A percentile compares a stretch with the other conserved stretches of the same genome.
phyloP scores from a whole-genome alignment of 257 asterid species.

The Lithospermum erythrorhizon region DNA sequence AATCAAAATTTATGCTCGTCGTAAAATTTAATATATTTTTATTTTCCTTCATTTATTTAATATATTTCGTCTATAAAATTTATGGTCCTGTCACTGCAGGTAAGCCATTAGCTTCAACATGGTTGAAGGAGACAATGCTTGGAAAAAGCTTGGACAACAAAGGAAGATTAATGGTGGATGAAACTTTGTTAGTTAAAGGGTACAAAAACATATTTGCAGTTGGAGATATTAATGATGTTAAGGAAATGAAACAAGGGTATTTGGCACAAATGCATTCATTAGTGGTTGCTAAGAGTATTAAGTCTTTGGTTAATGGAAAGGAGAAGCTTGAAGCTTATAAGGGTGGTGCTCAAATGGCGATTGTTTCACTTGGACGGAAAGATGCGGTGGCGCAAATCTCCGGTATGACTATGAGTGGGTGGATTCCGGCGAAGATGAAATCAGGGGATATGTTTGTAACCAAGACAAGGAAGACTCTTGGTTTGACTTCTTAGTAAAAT shows the following conservation, averaged over 20 bases:
- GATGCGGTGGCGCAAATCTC: constrained; percentile 4
- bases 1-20: no score
- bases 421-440: constrained; percentile 1
- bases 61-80: no score
- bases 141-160: constrained; percentile 12
- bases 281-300: background rate
- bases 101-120: constrained; percentile 11
- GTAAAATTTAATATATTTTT: no score
- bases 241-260: no score
- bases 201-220: constrained; percentile 13
- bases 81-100: background rate
- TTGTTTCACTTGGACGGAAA: constrained; percentile 1
- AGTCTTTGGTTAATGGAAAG: constrained; percentile 1
- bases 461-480: no score
- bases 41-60: no score
- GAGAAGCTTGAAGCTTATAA: background rate
- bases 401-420: background rate
- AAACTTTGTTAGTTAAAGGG: constrained; percentile 11
- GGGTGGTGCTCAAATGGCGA: background rate
- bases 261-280: no score
- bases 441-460: background rate
- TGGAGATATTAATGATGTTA: background rate
- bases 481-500: no score
- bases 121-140: constrained; percentile 13
- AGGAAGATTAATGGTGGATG: constrained; percentile 20